phyloP scores from a whole-genome alignment of 148 eudicot species.

The Silene conica region DNA sequence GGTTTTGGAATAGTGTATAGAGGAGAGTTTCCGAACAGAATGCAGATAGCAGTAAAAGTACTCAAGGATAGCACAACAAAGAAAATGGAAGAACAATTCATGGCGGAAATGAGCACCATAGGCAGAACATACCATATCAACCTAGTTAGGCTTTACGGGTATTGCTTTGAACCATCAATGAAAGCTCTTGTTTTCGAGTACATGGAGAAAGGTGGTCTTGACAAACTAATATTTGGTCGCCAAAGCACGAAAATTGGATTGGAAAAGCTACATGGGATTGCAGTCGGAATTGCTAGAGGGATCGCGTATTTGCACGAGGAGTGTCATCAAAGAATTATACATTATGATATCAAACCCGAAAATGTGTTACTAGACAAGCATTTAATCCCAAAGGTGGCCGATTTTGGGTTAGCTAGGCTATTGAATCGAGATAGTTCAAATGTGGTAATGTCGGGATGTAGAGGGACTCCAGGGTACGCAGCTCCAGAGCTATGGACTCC shows the following conservation, averaged over 20 bases:
- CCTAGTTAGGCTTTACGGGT: conserved; percentile 30
- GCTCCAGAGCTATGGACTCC: conserved; percentile 37
- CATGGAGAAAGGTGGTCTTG: conserved; percentile 31
- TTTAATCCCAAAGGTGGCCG: conserved; percentile 29
- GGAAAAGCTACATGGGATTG: conserved; percentile 20
- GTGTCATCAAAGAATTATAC: conserved; percentile 27
- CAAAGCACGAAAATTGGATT: neutral
- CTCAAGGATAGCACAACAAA: conserved; percentile 21
- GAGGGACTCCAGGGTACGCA: conserved; percentile 35
- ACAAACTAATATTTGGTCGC: conserved; percentile 12
- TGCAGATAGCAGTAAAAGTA: conserved; percentile 28
- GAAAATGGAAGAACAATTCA: conserved; percentile 31
- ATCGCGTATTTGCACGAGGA: conserved; percentile 31
- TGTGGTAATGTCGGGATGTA: conserved; percentile 25
- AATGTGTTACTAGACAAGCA: conserved; percentile 27
- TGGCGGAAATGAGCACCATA: conserved; percentile 34
- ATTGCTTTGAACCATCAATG: conserved; percentile 27
- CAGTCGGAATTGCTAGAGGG: conserved; percentile 33
- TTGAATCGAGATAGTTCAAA: conserved; percentile 26
- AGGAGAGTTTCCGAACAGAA: conserved; percentile 28
- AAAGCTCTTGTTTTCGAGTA: conserved; percentile 34
- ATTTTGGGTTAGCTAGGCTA: conserved; percentile 30
- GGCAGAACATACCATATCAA: conserved; percentile 34
- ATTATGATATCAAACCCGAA: conserved; percentile 32
- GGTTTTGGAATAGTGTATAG: conserved; percentile 33